Base-by-base conservation (phyloP, 352 stramenopile species). In the Globisporangium paroecandrum region DNA sequence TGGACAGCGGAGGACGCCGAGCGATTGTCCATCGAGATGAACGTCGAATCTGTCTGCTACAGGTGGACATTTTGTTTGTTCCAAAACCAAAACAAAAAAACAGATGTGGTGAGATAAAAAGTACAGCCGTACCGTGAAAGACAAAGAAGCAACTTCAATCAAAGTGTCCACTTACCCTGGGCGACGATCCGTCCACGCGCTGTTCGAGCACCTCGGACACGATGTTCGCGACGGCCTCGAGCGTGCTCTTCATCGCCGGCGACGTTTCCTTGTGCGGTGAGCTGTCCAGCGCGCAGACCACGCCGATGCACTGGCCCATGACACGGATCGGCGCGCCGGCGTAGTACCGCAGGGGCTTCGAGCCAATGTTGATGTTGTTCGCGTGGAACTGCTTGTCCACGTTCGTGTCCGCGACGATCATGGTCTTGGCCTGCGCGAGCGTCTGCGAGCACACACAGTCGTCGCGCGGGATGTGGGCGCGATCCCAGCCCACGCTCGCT, bases 201-300 rank as follows among this genome's bases (percentile, higher is more conserved):
- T 94, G 82, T 65, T 94, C 86, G 18, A 94, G 74, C 18, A 94
- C 86, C 54, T 94, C 83, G 0, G 83, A 91, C n/a, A 89, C 86
- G 38, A 94, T 94, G 25, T 89, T 91, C 6, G 83, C 83, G 41
- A 94, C 78, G 0, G 83, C 82, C 58, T 92, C 86, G 20, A 94
- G 78, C 6, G 82, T 94, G 47, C 81, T 90, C 36, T 71, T 78
- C 82, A 90, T 91, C 10, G 78, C 69, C 1, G 79, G 59, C 0
- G 79, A 83, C 1, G 83, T 92, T 24, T 70, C 62, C 9, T 62
- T 66, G 55, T 90, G 86, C 2, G 86, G 73, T 22, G 70, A 58
- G 9, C 67, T 79, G 55, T 94, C 86, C 22, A 94, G 75, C 24
- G 83, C 84, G 34, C 81, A 86, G 12, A 94, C 77, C 6, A 85